phyloP scores from a whole-genome alignment of 176 grass and related monocot genomes.

The Hordeum marinum region DNA sequence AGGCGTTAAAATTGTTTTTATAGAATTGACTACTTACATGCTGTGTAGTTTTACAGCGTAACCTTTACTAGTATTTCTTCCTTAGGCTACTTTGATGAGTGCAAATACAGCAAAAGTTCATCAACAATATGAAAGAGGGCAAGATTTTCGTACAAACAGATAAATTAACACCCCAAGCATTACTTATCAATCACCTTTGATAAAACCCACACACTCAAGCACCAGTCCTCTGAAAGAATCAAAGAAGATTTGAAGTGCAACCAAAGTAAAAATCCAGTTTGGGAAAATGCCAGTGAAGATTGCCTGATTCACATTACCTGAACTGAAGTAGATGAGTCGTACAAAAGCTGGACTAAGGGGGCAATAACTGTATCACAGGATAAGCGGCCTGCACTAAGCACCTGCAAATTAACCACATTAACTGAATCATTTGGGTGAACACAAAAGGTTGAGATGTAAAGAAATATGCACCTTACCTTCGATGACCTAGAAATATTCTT shows the following conservation, averaged over 20 bases:
- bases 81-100: not conserved
- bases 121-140: not conserved
- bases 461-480: conserved; percentile 50
- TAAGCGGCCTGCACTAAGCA: conserved; percentile 78
- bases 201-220: not conserved
- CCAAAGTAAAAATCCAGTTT: not conserved
- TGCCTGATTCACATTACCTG: conserved; percentile 55
- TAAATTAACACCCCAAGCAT: not conserved
- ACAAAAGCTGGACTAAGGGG: conserved; percentile 72
- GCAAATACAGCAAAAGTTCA: not conserved
- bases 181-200: conserved; percentile 5
- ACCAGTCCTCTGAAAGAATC: conserved; percentile 2
- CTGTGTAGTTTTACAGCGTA: not conserved
- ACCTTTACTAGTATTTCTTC: not conserved
- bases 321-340: conserved; percentile 68
- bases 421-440: conserved; percentile 22
- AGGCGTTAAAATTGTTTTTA: not conserved
- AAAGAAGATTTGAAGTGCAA: conserved; percentile 7
- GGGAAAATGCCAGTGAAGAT: not conserved
- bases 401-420: conserved; percentile 53
- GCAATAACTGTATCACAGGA: conserved; percentile 62
- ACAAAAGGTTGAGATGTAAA: conserved; percentile 20
- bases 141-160: not conserved
- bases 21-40: not conserved
- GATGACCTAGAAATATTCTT: conserved; percentile 95